These are phyloP conservation scores for Ophiosphaerella korrae DNA, from an alignment of 2,329 filamentous ascomycete species.

Conservation along the genomic window DNA sequence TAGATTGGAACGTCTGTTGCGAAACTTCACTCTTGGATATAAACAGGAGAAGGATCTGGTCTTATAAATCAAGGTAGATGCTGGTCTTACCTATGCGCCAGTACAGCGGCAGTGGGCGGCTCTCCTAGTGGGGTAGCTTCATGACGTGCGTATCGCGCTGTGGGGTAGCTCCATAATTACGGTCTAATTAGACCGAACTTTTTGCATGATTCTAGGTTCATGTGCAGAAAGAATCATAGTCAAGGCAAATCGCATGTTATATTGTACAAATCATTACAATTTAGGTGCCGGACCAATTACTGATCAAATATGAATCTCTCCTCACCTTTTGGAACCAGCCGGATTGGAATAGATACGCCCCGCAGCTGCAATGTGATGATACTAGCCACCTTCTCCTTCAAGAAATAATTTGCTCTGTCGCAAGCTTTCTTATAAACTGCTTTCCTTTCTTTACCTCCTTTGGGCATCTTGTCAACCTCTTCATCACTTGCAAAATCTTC, in stretches of 20 bases:
- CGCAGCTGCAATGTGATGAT: constrained; percentile 74
- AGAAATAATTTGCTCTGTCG: constrained; percentile 56
- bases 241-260: too few species aligned
- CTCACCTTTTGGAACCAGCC: constrained; percentile 70
- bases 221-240: background rate
- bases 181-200: background rate
- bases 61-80: constrained; percentile 5
- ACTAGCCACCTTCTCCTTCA: constrained; percentile 62
- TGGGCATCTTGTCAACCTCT: constrained; percentile 46
- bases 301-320: constrained; percentile 63
- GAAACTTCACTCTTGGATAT: background rate
- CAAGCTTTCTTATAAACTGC: constrained; percentile 67
- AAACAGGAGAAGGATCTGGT: background rate
- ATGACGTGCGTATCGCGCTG: constrained; percentile 17
- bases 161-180: constrained; percentile 18
- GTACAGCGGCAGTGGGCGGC: background rate
- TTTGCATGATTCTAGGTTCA: background rate
- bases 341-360: constrained; percentile 65
- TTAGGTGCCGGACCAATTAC: background rate
- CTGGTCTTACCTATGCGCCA: background rate
- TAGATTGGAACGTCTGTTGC: background rate
- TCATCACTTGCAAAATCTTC: constrained; percentile 51
- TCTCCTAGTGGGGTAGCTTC: constrained; percentile 20
- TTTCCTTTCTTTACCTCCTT: constrained; percentile 55
- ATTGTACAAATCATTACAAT: background rate